A percentile compares a stretch with the other conserved stretches of the same genome.
Evolutionary conservation across 805 yeast species (phyloP).

Genomic region (Saitoella complicata): DNA sequence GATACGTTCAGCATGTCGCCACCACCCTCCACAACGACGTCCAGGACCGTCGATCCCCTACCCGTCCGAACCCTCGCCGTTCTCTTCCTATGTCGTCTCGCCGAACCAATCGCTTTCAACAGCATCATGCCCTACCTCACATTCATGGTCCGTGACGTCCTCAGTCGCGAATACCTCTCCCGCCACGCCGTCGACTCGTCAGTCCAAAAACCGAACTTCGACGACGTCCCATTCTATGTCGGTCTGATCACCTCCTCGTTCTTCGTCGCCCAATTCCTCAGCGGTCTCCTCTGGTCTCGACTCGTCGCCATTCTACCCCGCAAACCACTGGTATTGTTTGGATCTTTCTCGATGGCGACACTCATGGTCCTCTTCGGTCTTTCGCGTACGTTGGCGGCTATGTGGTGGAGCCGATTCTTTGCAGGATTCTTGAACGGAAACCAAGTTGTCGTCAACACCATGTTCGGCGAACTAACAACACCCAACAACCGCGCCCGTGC

Average conservation of each 20-base stretch:
- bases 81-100: conserved; percentile 3
- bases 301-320: conserved; percentile 40
- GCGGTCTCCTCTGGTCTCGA: conserved; percentile 45
- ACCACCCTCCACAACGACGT: no score
- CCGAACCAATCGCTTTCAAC: conserved; percentile 8
- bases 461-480: conserved; percentile 36
- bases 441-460: conserved; percentile 44
- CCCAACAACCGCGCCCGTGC: no score
- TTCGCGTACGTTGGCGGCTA: conserved; percentile 34
- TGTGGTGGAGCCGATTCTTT: conserved; percentile 35
- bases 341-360: conserved; percentile 36
- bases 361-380: conserved; percentile 39
- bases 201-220: conserved; percentile 26
- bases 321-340: conserved; percentile 35
- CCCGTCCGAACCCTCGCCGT: no score
- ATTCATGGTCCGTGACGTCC: conserved; percentile 3
- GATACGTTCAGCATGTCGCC: no score
- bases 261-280: conserved; percentile 43
- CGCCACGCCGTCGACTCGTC: no score
- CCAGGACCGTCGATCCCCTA: no score
- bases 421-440: conserved; percentile 50
- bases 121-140: conserved; percentile 6
- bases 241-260: conserved; percentile 33
- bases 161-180: no score
- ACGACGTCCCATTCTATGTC: not conserved